Base-by-base conservation (phyloP, 2,329 filamentous ascomycete species). In the Aspergillus neotritici region DNA sequence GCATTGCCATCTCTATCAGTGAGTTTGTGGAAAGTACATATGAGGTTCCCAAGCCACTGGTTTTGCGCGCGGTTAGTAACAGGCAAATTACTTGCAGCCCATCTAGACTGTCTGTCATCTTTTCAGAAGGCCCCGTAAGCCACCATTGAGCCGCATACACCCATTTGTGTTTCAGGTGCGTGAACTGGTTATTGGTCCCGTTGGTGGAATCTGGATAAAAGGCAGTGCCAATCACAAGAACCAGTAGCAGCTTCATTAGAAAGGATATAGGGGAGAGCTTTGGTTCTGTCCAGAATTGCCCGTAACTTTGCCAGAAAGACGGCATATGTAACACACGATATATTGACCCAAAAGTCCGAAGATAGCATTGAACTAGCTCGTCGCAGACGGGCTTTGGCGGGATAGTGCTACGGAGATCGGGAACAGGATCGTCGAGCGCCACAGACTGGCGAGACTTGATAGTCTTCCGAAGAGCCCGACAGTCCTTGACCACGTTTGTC, bases 41-140 rank as follows among this genome's bases (percentile, higher is more conserved):
- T 8, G 53, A 54, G 2, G 39, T 44, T 6, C 62, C 58, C 14
- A 64, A 44, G 8, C 49, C 42, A 30, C 56, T 48, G 14, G 52
- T 54, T 38, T 65, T 52, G 29, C 63, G 58, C 4, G 62, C 57
- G 10, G 65, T 45, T 2, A 66, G 46, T 13, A 57, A 37, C n/a
- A 67, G 49, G 40, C 63, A 66, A 29, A 58, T 49, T 6, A 62
- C 51, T 43, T 70, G 67, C 3, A 70, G 41, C 1, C 62, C 62
- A 31, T 52, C 55, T 12, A 67, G 34, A 31, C 51, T 56, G 5
- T 56, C 37, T 0, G 55, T 52, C 11, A 53, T 45, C 30, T 65
- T 64, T 33, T 62, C 56, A 13, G 60, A 53, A 4, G 65, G 64
- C 0, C 61, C 64, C 2, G 54, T 47, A 1, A 67, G 52, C 66